Base-by-base conservation (phyloP, 805 yeast genomes). In the Kuraishia cidri region DNA sequence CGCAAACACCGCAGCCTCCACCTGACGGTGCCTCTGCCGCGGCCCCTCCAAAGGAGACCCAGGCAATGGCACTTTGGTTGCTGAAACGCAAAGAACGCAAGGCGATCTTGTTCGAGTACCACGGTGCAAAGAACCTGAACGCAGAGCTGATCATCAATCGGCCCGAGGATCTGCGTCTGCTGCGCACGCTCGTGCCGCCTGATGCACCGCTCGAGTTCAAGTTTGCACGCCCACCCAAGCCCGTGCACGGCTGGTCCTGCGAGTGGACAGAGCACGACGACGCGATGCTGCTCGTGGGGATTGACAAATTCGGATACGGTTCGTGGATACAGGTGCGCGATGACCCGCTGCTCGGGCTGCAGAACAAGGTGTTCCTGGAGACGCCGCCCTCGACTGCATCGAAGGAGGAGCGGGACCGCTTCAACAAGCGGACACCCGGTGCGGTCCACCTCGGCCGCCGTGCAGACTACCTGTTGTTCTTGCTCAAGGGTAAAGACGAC, bases 261-360 rank as follows among this genome's bases (percentile, higher is more conserved):
- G 76, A 75, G 19, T 92, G 99, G 99, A 64, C 66, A 3, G 64
- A 68, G 10, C 73, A 66, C 21, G 95, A 92, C 50, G 99, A 92
- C 54, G 82, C 87, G 32, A 82, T 77, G 75, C 65, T 92, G 34
- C 55, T 92, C 39, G 73, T 83, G 23, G 99, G 99, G 41, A 82
- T 90, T 15, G 70, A 72, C 48, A 87, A 85, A 57, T 88, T 88
- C 56, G 99, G 99, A 0, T 88, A 86, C 54, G 97, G 97, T 12
- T 79, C 95, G 1, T 92, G 98, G 98, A 53, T 70, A 3, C 88
- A 83, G 48, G 88, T 92, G 29, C 69, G 98, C 50, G 99, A 92
- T 58, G 98, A 92, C 58, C 97, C 98, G 2, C 69, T 85, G 33
- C 66, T 92, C 37, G 88, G 87, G 8, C 64, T 92, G 39, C 82